Conservation (phyloP, 192 early-diverging fungal genomes). For the Coemansia sp. region DNA sequence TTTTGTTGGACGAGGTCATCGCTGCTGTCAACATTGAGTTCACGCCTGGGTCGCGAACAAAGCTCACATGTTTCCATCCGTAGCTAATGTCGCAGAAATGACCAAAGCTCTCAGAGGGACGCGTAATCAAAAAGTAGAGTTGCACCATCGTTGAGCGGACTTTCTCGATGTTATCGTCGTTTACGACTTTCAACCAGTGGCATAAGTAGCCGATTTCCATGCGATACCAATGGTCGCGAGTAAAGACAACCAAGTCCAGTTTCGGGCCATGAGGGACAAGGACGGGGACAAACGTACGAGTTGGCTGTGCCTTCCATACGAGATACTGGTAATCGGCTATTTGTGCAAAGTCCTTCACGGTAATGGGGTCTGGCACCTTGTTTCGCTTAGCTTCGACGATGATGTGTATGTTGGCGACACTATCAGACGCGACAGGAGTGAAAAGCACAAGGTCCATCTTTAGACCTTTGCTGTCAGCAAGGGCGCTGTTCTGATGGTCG, state of each 20-base stretch:
- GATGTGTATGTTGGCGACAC: not conserved
- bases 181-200: too few relatives aligned
- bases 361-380: not conserved
- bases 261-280: too few relatives aligned
- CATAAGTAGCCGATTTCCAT: too few relatives aligned
- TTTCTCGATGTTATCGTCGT: too few relatives aligned
- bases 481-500: not conserved
- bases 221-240: too few relatives aligned
- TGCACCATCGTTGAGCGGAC: too few relatives aligned
- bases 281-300: too few relatives aligned
- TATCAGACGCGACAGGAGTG: not conserved
- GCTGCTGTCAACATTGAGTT: not conserved
- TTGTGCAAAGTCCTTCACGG: not conserved
- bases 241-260: too few relatives aligned
- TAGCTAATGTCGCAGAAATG: conserved; percentile 4
- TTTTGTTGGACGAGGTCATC: not conserved
- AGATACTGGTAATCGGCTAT: not conserved
- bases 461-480: not conserved
- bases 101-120: too few relatives aligned
- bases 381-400: not conserved
- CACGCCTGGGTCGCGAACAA: not conserved
- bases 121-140: too few relatives aligned
- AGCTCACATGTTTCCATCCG: not conserved
- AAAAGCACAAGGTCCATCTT: not conserved
- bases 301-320: too few relatives aligned